A percentile compares a stretch with the other conserved stretches of the same genome.
These are phyloP conservation scores for Alternaria sp. DNA, from an alignment of 2,329 filamentous ascomycete genomes.

Conservation along the genomic window DNA sequence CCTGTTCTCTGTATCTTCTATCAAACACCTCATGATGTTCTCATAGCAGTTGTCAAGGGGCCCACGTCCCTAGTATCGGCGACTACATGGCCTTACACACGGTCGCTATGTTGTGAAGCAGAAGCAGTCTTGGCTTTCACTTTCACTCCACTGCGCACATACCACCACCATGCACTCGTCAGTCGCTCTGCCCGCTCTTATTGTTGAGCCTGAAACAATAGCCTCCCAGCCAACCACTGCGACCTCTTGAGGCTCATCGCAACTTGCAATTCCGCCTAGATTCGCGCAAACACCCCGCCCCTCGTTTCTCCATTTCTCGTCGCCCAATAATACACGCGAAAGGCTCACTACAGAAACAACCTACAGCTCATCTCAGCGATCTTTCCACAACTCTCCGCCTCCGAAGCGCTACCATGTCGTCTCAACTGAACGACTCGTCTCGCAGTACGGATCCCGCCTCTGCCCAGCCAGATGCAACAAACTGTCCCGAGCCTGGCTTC, in stretches of 20 bases:
- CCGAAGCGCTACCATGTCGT: background rate
- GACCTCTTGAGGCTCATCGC: background rate
- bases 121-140: background rate
- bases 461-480: background rate
- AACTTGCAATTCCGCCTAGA: background rate
- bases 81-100: background rate
- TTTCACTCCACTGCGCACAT: background rate
- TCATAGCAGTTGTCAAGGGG: background rate
- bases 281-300: background rate
- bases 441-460: background rate
- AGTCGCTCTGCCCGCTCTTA: background rate
- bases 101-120: background rate
- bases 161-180: background rate
- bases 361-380: background rate
- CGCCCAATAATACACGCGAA: background rate
- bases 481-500: background rate
- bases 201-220: background rate
- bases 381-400: background rate
- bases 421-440: background rate
- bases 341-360: background rate
- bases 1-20: background rate
- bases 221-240: background rate
- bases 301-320: background rate
- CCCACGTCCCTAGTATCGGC: background rate
- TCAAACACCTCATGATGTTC: background rate